Percentiles rank a stretch among this genome's conserved stretches.
phyloP scores from a whole-genome alignment of 1,284 basidiomycete species.

The Wallemia mellicola region DNA sequence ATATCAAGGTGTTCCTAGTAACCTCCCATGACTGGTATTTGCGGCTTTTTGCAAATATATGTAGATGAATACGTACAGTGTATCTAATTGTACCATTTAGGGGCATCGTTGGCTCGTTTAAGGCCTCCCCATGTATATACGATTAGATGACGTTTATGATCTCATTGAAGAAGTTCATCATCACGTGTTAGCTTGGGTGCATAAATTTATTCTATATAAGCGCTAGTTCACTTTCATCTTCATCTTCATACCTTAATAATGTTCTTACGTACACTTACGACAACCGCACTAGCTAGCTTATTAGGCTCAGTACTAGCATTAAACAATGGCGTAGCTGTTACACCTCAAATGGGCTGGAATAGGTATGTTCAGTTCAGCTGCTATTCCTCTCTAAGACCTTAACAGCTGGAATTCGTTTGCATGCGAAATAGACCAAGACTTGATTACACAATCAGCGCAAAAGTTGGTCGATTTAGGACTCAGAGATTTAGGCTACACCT shows the following conservation, averaged over 20 bases:
- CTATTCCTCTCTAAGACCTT: background rate
- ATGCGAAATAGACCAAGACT: conserved; percentile 12
- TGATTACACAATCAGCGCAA: conserved; percentile 9
- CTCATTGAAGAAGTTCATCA: background rate
- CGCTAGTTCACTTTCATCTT: background rate
- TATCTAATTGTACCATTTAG: too few species aligned
- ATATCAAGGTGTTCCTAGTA: too few species aligned
- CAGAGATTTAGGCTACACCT: conserved; percentile 10
- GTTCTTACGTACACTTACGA: background rate
- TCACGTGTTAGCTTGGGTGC: background rate
- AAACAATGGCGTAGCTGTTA: conserved; percentile 5
- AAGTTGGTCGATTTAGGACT: conserved; percentile 9
- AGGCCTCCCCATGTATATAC: background rate
- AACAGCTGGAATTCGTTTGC: conserved; percentile 13
- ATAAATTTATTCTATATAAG: background rate
- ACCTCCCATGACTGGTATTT: too few species aligned
- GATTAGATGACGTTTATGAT: background rate
- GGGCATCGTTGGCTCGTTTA: too few species aligned
- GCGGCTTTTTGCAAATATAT: too few species aligned
- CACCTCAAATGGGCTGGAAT: conserved; percentile 10
- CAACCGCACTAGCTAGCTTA: background rate
- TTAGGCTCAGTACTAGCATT: conserved; percentile 1
- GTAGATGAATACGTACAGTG: too few species aligned
- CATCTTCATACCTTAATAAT: too few species aligned
- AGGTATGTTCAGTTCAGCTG: background rate